Base-by-base conservation (phyloP, 2,329 filamentous ascomycete species). In the Microcyclosporella mali region DNA sequence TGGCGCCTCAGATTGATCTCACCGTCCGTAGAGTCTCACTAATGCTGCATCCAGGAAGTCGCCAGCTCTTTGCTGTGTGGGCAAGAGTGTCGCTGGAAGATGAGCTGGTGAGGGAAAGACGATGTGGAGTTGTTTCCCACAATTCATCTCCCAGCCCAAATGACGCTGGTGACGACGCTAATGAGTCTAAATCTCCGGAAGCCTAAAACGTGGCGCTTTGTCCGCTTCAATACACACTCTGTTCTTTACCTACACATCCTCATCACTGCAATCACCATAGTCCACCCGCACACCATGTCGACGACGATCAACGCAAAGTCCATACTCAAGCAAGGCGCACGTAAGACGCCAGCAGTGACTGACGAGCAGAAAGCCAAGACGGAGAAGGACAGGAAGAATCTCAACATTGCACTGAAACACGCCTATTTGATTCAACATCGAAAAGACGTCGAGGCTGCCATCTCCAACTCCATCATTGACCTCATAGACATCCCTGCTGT, bases 391-490 rank as follows among this genome's bases (percentile, higher is more conserved):
- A 58, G 62, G 45, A 63, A 65, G 54, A 67, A 72, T 55, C 65
- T 69, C n/a, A 76, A 82, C 46, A 75, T 87, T 43, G 90, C 88
- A 37, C 69, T 92, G 46, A 79, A 88, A 58, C 88, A 95, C 70
- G 90, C 90, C 32, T 77, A 77, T 53, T 78, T 87, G 41, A 81
- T 95, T 39, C 85, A 95, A 65, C 75, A 86, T 55, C 85, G 85
- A 59, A 94, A 90, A 64, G 79, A 85, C 37, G 74, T 85, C 52
- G 84, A 95, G 66, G 69, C 77, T 30, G 68, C 81, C 50, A 90
- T 95, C 51, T 73, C 89, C 43, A 74, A 82, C 52, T 74, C 75
- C 56, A 79, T 90, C 48, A 76, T 94, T 55, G 70, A 77, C 11
- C 81, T 95, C 3, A 79, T 85, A 51, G 81, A 78, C 43, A 71